Conservation (phyloP, 768 basidiomycete species). For the Suillus occidentalis region DNA sequence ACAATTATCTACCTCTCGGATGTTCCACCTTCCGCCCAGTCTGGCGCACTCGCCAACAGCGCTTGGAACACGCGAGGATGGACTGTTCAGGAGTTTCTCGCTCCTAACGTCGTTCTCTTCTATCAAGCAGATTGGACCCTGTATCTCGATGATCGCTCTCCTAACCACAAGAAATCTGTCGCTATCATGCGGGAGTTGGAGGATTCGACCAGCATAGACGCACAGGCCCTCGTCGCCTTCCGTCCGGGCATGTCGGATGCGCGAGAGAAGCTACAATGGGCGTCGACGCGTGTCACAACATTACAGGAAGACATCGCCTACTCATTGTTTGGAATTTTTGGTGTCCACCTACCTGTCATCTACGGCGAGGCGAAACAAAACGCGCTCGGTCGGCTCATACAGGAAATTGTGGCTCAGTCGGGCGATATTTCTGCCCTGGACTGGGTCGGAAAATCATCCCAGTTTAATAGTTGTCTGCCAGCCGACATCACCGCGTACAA, state of each 20-base stretch:
- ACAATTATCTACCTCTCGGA: conserved; percentile 7
- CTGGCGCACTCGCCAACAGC: background rate
- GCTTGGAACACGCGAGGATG: conserved; percentile 26
- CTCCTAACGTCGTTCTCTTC: conserved; percentile 28
- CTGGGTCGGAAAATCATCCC: background rate
- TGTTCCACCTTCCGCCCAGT: background rate
- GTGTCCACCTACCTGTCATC: conserved; percentile 8
- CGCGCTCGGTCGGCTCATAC: background rate
- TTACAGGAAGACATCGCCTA: conserved; percentile 15
- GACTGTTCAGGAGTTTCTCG: conserved; percentile 30
- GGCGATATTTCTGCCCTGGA: background rate
- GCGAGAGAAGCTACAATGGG: conserved; percentile 12
- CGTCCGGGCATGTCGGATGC: background rate
- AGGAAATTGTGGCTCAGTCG: background rate
- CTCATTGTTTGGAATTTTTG: conserved; percentile 14
- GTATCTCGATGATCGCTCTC: background rate
- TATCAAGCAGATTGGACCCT: conserved; percentile 26
- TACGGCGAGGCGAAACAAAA: conserved; percentile 14
- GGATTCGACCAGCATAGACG: background rate
- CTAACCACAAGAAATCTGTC: background rate
- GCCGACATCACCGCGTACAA: background rate
- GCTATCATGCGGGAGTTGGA: conserved; percentile 1
- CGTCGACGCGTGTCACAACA: conserved; percentile 15
- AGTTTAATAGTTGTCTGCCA: background rate
- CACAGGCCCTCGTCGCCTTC: background rate